phyloP scores from a whole-genome alignment of 805 yeast genomes.

The Phaffomyces antillensis region DNA sequence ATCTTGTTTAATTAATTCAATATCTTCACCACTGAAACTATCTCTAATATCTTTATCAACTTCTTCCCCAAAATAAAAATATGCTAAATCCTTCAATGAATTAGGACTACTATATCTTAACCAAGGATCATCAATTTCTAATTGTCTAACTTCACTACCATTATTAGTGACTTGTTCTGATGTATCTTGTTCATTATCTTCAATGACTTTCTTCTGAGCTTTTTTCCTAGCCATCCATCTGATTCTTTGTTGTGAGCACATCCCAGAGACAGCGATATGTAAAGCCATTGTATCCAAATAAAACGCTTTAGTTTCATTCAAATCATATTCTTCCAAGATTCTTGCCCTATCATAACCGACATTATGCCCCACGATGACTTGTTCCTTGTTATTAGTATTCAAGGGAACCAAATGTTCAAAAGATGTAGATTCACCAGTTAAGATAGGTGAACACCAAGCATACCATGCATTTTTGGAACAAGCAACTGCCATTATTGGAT shows the following conservation, averaged over 20 bases:
- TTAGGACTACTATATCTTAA: constrained; percentile 66
- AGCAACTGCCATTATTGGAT: constrained; percentile 78
- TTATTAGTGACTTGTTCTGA: background rate
- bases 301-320: constrained; percentile 62
- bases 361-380: constrained; percentile 81
- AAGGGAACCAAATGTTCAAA: constrained; percentile 71
- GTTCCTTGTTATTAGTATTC: constrained; percentile 39
- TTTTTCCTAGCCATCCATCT: constrained; percentile 58
- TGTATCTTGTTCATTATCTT: constrained; percentile 6
- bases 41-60: constrained; percentile 67
- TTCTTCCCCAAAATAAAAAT: constrained; percentile 63
- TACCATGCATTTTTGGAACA: constrained; percentile 79
- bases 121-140: constrained; percentile 74
- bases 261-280: constrained; percentile 85
- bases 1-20: constrained; percentile 44
- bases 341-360: constrained; percentile 88
- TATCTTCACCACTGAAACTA: constrained; percentile 47
- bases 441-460: constrained; percentile 87
- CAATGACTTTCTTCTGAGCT: constrained; percentile 13
- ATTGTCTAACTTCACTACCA: constrained; percentile 1
- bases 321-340: constrained; percentile 72
- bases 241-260: constrained; percentile 87
- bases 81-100: constrained; percentile 72
- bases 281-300: constrained; percentile 88
- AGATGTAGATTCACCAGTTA: constrained; percentile 43